A percentile compares a stretch with the other conserved stretches of the same genome.
phyloP scores from a whole-genome alignment of 2,329 filamentous ascomycete genomes.

The Alternaria sp. region DNA sequence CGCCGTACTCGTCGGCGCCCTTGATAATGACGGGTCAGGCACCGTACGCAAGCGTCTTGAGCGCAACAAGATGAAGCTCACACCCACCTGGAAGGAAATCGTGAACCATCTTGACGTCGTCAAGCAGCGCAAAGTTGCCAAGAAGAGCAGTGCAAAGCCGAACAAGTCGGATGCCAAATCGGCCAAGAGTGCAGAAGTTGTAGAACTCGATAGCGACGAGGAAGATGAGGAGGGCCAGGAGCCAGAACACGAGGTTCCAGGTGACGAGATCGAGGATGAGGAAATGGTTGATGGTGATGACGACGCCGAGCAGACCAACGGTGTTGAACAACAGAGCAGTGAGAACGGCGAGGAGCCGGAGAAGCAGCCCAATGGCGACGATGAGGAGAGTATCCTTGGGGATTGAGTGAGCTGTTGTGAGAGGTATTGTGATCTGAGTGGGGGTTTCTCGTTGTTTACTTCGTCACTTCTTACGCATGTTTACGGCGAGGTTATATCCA shows the following conservation, averaged over 20 bases:
- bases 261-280: conserved; percentile 49
- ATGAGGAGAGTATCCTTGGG: conserved; percentile 56
- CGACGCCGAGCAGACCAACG: conserved; percentile 53
- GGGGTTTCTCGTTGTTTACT: conserved; percentile 5
- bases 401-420: conserved; percentile 35
- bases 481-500: conserved; percentile 3
- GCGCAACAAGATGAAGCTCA: conserved; percentile 82
- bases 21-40: conserved; percentile 66
- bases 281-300: conserved; percentile 49
- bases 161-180: conserved; percentile 53
- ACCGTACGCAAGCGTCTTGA: conserved; percentile 74
- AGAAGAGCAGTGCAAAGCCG: conserved; percentile 27
- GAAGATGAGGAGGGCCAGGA: conserved; percentile 41
- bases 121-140: conserved; percentile 54
- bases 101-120: conserved; percentile 76
- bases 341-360: conserved; percentile 38
- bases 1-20: conserved; percentile 75
- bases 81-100: conserved; percentile 85
- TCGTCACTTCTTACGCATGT: not conserved
- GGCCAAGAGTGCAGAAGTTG: conserved; percentile 52
- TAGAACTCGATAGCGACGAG: conserved; percentile 48
- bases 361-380: conserved; percentile 45
- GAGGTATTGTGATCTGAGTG: not conserved
- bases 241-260: conserved; percentile 33
- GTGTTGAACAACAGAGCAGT: conserved; percentile 45